Conservation (phyloP, 148 eudicot species). For the Rhododendron ovatum region DNA sequence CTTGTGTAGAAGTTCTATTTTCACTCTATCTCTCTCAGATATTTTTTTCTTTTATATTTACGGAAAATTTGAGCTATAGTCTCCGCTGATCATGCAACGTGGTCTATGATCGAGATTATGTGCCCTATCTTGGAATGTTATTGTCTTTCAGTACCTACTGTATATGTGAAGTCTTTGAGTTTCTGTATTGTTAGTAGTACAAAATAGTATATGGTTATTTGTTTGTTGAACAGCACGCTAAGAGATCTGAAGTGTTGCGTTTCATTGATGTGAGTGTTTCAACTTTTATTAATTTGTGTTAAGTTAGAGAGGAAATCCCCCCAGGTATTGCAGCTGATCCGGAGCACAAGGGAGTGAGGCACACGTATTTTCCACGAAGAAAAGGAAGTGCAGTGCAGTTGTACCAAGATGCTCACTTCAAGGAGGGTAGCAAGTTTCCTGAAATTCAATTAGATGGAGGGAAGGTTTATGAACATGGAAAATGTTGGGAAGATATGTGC, state of each 20-base stretch:
- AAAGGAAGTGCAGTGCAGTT: conserved; percentile 51
- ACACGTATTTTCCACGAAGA: conserved; percentile 43
- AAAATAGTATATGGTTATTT: neutral
- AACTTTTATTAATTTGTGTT: neutral
- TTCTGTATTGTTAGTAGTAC: neutral
- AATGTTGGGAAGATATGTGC: conserved; percentile 94
- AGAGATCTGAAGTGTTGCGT: neutral
- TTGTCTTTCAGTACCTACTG: neutral
- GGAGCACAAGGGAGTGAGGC: conserved; percentile 33
- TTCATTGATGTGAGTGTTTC: neutral
- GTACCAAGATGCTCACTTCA: conserved; percentile 81
- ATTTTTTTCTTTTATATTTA: neutral
- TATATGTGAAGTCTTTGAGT: neutral
- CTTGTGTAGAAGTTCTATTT: neutral
- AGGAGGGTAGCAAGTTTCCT: conserved; percentile 38
- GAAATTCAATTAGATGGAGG: conserved; percentile 57
- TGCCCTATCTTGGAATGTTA: neutral
- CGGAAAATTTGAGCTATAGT: neutral
- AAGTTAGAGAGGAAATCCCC: neutral
- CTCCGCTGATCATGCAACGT: neutral
- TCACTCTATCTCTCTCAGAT: neutral
- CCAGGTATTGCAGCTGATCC: conserved; percentile 37
- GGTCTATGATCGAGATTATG: neutral
- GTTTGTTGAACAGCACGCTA: neutral
- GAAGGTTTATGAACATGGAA: conserved; percentile 30